Evolutionary conservation across 23 red algal species (phyloP).

Genomic region (Gracilaria gracilis): DNA sequence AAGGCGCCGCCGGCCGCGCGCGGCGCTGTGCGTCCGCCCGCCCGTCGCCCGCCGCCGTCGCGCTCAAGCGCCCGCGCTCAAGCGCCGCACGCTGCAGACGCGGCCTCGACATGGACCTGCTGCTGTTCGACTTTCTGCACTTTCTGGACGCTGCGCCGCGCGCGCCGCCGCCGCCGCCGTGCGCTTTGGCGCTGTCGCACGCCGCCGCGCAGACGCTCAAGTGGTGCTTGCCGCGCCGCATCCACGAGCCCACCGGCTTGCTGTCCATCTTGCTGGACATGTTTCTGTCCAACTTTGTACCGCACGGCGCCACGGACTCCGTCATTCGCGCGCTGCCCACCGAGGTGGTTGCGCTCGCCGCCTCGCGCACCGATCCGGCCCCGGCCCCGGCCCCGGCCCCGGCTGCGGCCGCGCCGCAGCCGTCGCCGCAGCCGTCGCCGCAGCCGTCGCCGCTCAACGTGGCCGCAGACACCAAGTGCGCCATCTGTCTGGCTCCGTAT

Average conservation of each 20-base stretch:
- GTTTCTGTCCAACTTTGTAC: slow-evolving; percentile 48
- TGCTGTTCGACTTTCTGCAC: slow-evolving; percentile 19
- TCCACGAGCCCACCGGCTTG: slow-evolving; percentile 48
- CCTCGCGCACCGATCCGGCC: background rate
- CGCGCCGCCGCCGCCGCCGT: background rate
- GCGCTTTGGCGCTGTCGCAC: background rate
- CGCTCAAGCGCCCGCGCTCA: no score
- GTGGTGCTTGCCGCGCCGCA: slow-evolving; percentile 45
- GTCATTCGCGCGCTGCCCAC: slow-evolving; percentile 44
- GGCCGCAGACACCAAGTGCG: slow-evolving; percentile 12
- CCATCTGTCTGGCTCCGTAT: slow-evolving; percentile 53
- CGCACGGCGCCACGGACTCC: slow-evolving; percentile 34
- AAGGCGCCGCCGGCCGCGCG: background rate
- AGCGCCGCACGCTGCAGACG: background rate
- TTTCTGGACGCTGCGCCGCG: background rate
- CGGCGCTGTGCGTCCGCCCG: no score
- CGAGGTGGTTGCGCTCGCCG: background rate
- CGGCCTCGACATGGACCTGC: background rate
- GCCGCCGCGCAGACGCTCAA: background rate
- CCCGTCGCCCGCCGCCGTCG: background rate
- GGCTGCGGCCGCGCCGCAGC: background rate
- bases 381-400: background rate
- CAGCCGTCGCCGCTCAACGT: background rate
- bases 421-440: background rate
- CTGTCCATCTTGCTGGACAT: slow-evolving; percentile 47